Evolutionary conservation across 78 protist genomes (phyloP).

Genomic region (Cavenderia fasciculata): DNA sequence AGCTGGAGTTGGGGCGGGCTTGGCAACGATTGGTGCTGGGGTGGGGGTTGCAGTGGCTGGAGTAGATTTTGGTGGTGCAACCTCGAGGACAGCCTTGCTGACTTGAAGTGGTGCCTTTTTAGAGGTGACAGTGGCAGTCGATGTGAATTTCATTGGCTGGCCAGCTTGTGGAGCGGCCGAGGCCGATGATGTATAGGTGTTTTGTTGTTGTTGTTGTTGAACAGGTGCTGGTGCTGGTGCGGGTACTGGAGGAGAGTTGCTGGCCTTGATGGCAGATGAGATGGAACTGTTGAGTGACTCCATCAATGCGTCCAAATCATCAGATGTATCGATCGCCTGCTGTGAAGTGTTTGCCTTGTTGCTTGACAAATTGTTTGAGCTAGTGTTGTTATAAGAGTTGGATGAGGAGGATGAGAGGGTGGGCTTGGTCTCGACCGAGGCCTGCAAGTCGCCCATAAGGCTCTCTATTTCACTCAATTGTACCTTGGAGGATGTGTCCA

Average conservation of each 20-base stretch:
- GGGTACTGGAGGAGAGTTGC: neutral
- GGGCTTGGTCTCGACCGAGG: neutral
- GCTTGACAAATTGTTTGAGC: neutral
- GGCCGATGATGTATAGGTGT: neutral
- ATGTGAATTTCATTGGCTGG: constrained; percentile 3
- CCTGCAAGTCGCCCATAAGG: constrained; percentile 20
- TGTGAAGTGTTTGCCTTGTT: neutral
- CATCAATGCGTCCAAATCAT: constrained; percentile 81
- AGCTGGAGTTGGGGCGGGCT: no score
- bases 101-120: constrained; percentile 6
- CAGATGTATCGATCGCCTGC: constrained; percentile 14
- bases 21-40: no score
- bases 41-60: neutral
- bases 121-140: constrained; percentile 24
- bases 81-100: constrained; percentile 40
- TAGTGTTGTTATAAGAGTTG: neutral
- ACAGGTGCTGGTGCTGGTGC: neutral
- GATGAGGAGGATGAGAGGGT: neutral
- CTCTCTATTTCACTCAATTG: constrained; percentile 35
- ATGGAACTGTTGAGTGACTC: constrained; percentile 47
- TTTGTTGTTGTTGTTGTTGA: neutral
- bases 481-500: constrained; percentile 9
- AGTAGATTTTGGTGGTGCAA: neutral
- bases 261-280: constrained; percentile 35
- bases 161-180: neutral